Evolutionary conservation across 768 basidiomycete species (phyloP).

Genomic region (Boletus vinaceobasis): DNA sequence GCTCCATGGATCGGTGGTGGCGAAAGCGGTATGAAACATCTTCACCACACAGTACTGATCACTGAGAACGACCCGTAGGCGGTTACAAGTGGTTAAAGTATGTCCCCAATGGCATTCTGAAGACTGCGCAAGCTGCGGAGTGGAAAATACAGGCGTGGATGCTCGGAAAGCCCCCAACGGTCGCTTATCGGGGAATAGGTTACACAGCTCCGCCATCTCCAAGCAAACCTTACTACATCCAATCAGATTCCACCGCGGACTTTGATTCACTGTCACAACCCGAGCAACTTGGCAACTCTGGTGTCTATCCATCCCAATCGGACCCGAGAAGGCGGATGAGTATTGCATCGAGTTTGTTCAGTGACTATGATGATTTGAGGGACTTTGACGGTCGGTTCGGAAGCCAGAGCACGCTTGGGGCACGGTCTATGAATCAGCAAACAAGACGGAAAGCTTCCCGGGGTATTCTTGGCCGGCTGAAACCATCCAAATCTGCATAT

Average conservation of each 20-base stretch:
- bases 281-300: conserved; percentile 18
- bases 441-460: conserved; percentile 58
- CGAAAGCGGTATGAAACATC: conserved; percentile 67
- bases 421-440: conserved; percentile 37
- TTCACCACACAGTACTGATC: background rate
- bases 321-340: conserved; percentile 61
- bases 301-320: conserved; percentile 28
- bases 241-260: conserved; percentile 18
- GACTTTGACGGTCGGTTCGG: conserved; percentile 88
- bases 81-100: conserved; percentile 98
- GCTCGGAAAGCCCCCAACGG: conserved; percentile 90
- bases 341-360: conserved; percentile 67
- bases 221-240: conserved; percentile 27
- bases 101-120: conserved; percentile 87
- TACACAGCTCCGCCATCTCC: conserved; percentile 52
- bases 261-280: conserved; percentile 18
- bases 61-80: conserved; percentile 38
- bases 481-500: conserved; percentile 39
- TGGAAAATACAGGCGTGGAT: conserved; percentile 98
- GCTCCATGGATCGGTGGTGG: conserved; percentile 96
- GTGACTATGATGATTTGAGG: conserved; percentile 83
- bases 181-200: conserved; percentile 83
- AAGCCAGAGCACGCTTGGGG: conserved; percentile 70
- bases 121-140: conserved; percentile 94
- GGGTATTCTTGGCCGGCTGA: conserved; percentile 65